Evolutionary conservation across 257 asterid species (phyloP), one percentile per base, ranked within the genome.

Genomic region (Eustoma russellianum): DNA sequence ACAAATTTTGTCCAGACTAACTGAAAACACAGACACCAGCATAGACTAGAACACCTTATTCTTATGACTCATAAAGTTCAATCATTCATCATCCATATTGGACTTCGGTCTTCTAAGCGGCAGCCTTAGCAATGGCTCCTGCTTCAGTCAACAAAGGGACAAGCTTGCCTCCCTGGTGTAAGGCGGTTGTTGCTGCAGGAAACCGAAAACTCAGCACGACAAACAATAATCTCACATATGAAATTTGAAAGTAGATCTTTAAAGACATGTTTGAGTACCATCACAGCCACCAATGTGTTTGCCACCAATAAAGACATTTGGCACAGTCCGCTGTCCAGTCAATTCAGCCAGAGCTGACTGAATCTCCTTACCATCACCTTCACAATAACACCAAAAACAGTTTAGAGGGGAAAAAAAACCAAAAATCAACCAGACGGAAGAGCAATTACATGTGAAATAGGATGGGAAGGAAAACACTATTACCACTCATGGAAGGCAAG

Each of bases 251-350:
- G 30, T 24, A 24, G 3, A 24, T 24, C 30, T 24, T 24, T 24
- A 43, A 15, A 14, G 41, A 33, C 38, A 33, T 9, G 34, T 35
- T 48, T 40, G 1, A 43, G 24, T 70, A 86, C 92, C 75, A 60
- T 91, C 96, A 52, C 96, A 91, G 28, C 98, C 96, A 59, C 98
- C 98, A 55, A 91, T 82, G 74, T 82, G 98, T 66, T 80, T 80
- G 54, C 95, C 96, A 30, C 85, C 83, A 4, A 90, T 79, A 60
- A 91, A 91, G 62, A 91, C 96, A 33, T 78, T 86, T 0, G 98
- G 96, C 73, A 86, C 94, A 10, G 95, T 82, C 59, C 81, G 74
- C 72, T 87, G 98, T 53, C 89, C 92, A 41, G 86, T 77, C 83
- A 71, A 78, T 66, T 82, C 69, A 19, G 64, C 70, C 65, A 87